These are phyloP conservation scores for Fraxinus cuspidata DNA, from an alignment of 257 asterid genomes.

Conservation along the genomic window DNA sequence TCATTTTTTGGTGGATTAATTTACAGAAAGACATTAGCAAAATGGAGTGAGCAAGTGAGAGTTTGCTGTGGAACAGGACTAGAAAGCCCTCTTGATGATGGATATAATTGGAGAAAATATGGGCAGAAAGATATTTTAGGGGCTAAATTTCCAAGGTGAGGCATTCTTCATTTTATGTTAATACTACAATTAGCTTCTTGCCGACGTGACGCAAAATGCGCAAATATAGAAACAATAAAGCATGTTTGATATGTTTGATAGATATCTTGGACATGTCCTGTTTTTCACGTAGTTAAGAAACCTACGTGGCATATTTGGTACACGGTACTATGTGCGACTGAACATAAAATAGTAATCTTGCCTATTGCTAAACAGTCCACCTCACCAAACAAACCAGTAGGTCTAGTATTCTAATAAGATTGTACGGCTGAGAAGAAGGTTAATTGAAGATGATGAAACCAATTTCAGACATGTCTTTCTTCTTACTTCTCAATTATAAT, in stretches of 20 bases:
- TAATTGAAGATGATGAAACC: not conserved
- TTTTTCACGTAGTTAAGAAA: too few relatives aligned
- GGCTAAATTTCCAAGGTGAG: conserved; percentile 47
- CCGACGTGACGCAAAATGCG: too few relatives aligned
- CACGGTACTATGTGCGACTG: too few relatives aligned
- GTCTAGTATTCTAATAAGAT: too few relatives aligned
- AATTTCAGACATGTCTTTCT: not conserved
- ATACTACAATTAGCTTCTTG: too few relatives aligned
- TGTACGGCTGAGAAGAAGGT: not conserved
- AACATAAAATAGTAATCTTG: too few relatives aligned
- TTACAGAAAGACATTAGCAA: conserved; percentile 30
- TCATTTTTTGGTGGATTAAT: not conserved
- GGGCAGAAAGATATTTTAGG: conserved; percentile 50
- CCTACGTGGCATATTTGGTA: too few relatives aligned
- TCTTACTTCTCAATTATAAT: not conserved
- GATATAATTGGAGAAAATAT: conserved; percentile 47
- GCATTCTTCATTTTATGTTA: not conserved
- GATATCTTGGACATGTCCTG: not conserved
- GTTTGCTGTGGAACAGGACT: conserved; percentile 22
- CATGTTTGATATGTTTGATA: too few relatives aligned
- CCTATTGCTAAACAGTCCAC: too few relatives aligned
- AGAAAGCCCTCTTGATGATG: conserved; percentile 31
- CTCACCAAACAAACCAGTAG: too few relatives aligned
- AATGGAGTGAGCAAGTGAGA: conserved; percentile 26
- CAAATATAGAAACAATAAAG: too few relatives aligned